Evolutionary conservation across 352 stramenopile species (phyloP), one percentile per base, ranked within the genome.

Genomic region (Lagenidium giganteum): DNA sequence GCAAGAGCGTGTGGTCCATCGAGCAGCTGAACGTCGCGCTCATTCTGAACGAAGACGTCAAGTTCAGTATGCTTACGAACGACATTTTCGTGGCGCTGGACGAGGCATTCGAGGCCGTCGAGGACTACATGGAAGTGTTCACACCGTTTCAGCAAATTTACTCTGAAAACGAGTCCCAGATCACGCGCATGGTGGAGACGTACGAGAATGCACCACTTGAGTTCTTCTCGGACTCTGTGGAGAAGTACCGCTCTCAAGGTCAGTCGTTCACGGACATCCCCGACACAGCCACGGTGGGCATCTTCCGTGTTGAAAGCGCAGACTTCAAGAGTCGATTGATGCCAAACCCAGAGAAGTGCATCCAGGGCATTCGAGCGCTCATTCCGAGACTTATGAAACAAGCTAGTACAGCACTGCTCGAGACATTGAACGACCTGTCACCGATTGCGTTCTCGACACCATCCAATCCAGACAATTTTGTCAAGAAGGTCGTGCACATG

Each of bases 331-430:
- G 64, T 6, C 47, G 60, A 17, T 56, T 98, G 8, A 54, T 98
- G 23, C 93, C 93, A 0, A 96, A 83, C 34, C 93, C 93, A 0
- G 57, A 94, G 2, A 75, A 83, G 27, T 96, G 87, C 35, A 83
- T 98, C 16, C 52, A 83, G 3, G 81, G 77, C 8, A 91, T 97
- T 18, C 57, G 81, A 3, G 47, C 61, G 5, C 41, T 96, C 6
- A 62, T 98, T 9, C 93, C 93, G 0, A 75, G 92, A 32, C 78
- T 98, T 17, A 96, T 98, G 83, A 86, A 95, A 51, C 64, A 74
- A 27, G 70, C 67, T 8, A 89, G 74, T 40, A 78, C 72, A 0
- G 58, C 62, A 9, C 50, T 98, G 11, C 55, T 98, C 0, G 75
- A 95, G 33, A 76, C 82, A 14, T 57, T 98, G 17, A 85, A 73